Percentiles rank a stretch among this genome's conserved stretches.
These are phyloP conservation scores for Hypoxylon sp. DNA, from an alignment of 2,329 filamentous ascomycete genomes.

Conservation along the genomic window DNA sequence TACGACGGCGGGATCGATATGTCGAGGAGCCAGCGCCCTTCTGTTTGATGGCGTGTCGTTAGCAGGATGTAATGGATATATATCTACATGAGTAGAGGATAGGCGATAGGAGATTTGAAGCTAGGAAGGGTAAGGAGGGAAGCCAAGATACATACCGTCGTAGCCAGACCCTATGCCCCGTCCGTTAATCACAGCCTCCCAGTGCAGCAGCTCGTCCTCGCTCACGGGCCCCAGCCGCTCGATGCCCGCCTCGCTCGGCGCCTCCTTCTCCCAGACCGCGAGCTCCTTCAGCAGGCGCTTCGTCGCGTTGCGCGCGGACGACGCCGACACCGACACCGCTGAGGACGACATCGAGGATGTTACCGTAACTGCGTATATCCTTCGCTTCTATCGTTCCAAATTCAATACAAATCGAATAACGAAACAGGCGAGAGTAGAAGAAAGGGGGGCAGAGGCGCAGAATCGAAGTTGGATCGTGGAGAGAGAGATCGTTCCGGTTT, in stretches of 20 bases:
- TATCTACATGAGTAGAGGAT: too few species aligned
- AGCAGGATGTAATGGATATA: not conserved
- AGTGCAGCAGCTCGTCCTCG: conserved; percentile 67
- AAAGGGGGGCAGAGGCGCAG: not conserved
- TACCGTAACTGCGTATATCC: not conserved
- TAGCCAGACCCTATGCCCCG: conserved; percentile 67
- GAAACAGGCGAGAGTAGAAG: not conserved
- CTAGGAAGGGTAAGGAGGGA: not conserved
- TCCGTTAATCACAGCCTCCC: conserved; percentile 73
- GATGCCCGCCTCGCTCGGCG: conserved; percentile 64
- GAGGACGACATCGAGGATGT: conserved; percentile 18
- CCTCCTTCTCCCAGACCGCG: conserved; percentile 64
- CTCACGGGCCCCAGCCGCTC: conserved; percentile 68
- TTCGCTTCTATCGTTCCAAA: too few species aligned
- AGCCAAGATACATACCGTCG: conserved; percentile 59
- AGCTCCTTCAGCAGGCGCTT: conserved; percentile 71
- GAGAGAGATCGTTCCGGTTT: not conserved
- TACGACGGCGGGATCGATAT: conserved; percentile 84
- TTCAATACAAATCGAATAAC: not conserved
- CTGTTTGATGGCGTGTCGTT: conserved; percentile 52
- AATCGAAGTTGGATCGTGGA: not conserved
- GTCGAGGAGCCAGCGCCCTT: conserved; percentile 83
- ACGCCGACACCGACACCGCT: conserved; percentile 24
- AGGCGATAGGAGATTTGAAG: too few species aligned
- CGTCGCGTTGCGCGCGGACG: conserved; percentile 61